Base-by-base conservation (phyloP, 1,139 yeast species). In the Yamadazyma trypodendri region DNA sequence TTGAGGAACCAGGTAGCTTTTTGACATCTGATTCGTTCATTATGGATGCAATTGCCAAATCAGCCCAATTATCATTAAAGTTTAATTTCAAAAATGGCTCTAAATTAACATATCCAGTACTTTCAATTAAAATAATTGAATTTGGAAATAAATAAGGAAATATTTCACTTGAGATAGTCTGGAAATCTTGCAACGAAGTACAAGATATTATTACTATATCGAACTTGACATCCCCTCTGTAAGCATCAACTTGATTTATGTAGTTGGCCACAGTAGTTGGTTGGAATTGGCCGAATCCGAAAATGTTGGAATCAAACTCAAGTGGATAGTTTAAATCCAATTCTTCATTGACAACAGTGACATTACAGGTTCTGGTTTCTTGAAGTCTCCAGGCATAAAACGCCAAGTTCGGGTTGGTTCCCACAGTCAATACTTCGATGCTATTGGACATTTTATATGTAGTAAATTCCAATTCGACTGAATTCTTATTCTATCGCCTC, bases 1-100 rank as follows among this genome's bases (percentile, higher is more conserved):
- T 32, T 13, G 36, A 24, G 11, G 35, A 24, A 7, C 13, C 17
- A n/a, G 41, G 42, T 3, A 68, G 43, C 32, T 63, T 58, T 46
- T 84, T 72, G 30, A 82, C 64, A 51, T 84, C 90, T 37, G 75
- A 68, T 52, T 80, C 87, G 37, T 81, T 74, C 76, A 84, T 73
- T 29, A 83, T 72, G 21, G 88, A 79, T 40, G 79, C 66, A 10
- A 81, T 63, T 13, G 72, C 58, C 41, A 69, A 48, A 36, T 64
- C 58, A 34, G 73, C 44, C 34, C 47, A 40, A 22, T 33, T 34
- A 45, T 44, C 45, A 42, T 61, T 59, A 32, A 64, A 56, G 39
- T 61, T 59, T 44, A 65, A 55, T 38, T 59, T 61, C 28, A 83
- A 72, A 56, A 83, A 84, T 10, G 87, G 84, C 55, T 84, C 90